Evolutionary conservation across 2,329 filamentous ascomycete genomes (phyloP), one percentile per base, ranked within the genome.

Genomic region (Arthrinium puccinioides): DNA sequence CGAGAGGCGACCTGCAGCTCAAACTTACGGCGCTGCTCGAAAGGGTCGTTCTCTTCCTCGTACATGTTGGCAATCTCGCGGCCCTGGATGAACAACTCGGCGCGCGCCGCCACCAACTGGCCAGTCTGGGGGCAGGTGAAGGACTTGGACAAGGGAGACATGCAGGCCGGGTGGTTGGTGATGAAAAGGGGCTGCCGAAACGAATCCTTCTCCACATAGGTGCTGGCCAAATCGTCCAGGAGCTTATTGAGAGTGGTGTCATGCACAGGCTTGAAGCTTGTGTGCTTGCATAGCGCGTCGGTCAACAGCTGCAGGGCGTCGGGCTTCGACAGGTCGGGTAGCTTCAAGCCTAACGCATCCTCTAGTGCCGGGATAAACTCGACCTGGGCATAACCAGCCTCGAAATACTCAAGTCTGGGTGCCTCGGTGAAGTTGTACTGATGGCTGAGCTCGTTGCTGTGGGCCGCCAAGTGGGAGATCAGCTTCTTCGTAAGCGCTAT

Each of bases 11-110:
- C 36, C 42, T 79, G 73, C 9, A 62, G 72, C 32, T 79, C 61
- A 46, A 98, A 88, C 61, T 98, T 98, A 38, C 75, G 70, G 31
- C 85, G 74, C 63, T 98, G 92, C 51, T 83, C 84, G 37, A 84
- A 80, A 0, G 92, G 92, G 36, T 87, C 85, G 60, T 98, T 98
- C 59, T 98, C 92, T 62, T 98, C 92, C 59, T 98, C 92, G 60
- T 98, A 98, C 67, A 90, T 94, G 61, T 98, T 98, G 43, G 90
- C 87, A 21, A 95, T 72, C 56, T 98, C 92, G 38, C 79, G 77
- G 27, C 83, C 79, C 34, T 77, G 66, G 44, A 94, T 76, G 62
- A 94, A 95, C 16, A 95, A 74, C 61, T 96, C 89, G 0, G 84
- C 86, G 6, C 89, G 81, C 1, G 87, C 85, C 2, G 87, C 83